These are phyloP conservation scores for Trichopus zeylanicus DNA, from an alignment of 116 monocot species.

Conservation along the genomic window DNA sequence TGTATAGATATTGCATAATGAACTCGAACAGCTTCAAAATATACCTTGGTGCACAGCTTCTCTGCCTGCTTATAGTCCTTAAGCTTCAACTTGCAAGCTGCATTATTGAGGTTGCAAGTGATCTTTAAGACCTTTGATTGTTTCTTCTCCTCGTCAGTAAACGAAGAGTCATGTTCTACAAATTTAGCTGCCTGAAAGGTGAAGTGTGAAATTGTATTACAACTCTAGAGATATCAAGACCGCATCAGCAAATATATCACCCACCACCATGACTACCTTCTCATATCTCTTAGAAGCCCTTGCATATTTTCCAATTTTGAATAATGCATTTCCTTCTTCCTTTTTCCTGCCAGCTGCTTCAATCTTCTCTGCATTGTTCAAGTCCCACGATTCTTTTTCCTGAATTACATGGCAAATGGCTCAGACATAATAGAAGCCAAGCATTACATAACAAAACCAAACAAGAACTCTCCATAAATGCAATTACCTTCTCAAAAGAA, in stretches of 20 bases:
- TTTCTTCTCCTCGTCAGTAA: slow-evolving; percentile 91
- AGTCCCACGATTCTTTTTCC: slow-evolving; percentile 93
- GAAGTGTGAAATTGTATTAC: neutral
- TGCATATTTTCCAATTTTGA: slow-evolving; percentile 73
- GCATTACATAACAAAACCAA: neutral
- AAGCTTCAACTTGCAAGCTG: slow-evolving; percentile 88
- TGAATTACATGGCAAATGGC: slow-evolving; percentile 6
- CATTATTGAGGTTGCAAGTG: slow-evolving; percentile 78
- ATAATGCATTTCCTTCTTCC: slow-evolving; percentile 85
- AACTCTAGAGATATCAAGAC: neutral
- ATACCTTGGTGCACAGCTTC: slow-evolving; percentile 94
- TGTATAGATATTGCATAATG: no score
- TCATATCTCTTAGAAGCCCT: slow-evolving; percentile 91
- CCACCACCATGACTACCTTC: no score
- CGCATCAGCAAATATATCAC: no score
- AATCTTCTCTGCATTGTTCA: slow-evolving; percentile 86
- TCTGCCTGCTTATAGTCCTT: slow-evolving; percentile 88
- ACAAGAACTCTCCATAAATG: neutral
- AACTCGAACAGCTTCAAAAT: neutral
- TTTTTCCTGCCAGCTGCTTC: slow-evolving; percentile 84
- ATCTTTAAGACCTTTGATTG: slow-evolving; percentile 77
- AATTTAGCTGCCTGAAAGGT: slow-evolving; percentile 47
- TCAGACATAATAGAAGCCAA: neutral
- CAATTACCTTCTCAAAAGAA: slow-evolving; percentile 68
- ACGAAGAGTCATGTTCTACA: slow-evolving; percentile 62